Evolutionary conservation across 352 stramenopile species (phyloP).

Genomic region (Phytopythium cucurbitacearum): DNA sequence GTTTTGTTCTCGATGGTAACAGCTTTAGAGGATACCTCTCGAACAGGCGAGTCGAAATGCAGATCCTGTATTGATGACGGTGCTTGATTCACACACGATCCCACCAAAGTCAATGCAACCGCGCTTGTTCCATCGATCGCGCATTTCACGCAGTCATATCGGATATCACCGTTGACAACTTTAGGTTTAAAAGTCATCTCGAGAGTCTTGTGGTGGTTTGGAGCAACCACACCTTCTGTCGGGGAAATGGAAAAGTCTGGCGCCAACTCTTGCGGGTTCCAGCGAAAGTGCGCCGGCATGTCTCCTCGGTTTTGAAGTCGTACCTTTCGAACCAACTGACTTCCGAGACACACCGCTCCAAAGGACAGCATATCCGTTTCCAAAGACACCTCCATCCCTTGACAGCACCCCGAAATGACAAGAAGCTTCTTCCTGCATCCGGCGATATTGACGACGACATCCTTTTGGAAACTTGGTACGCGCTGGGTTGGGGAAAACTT

Average conservation of each 20-base stretch:
- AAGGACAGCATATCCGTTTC: constrained; percentile 90
- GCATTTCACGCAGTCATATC: constrained; percentile 78
- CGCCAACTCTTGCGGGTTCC: constrained; percentile 68
- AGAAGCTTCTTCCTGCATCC: constrained; percentile 74
- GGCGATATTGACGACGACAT: constrained; percentile 57
- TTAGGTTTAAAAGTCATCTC: constrained; percentile 89
- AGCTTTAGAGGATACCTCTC: constrained; percentile 51
- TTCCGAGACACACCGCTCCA: constrained; percentile 86
- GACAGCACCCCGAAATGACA: constrained; percentile 78
- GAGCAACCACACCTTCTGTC: constrained; percentile 71
- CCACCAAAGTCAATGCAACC: constrained; percentile 72
- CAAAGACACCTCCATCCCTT: constrained; percentile 89
- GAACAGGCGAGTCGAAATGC: constrained; percentile 77
- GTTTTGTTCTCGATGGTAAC: constrained; percentile 84
- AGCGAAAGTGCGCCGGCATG: constrained; percentile 85
- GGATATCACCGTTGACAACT: constrained; percentile 79
- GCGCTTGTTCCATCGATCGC: constrained; percentile 54
- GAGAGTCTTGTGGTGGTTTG: constrained; percentile 84
- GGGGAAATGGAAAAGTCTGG: constrained; percentile 83
- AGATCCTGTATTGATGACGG: constrained; percentile 87
- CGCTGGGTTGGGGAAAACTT: constrained; percentile 69
- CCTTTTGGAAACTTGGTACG: constrained; percentile 54
- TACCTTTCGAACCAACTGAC: constrained; percentile 78
- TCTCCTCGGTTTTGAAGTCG: constrained; percentile 90
- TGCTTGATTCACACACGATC: constrained; percentile 84